Evolutionary conservation across 1,284 basidiomycete species (phyloP), one percentile per base, ranked within the genome.

Genomic region (Leccinum subrobustum): DNA sequence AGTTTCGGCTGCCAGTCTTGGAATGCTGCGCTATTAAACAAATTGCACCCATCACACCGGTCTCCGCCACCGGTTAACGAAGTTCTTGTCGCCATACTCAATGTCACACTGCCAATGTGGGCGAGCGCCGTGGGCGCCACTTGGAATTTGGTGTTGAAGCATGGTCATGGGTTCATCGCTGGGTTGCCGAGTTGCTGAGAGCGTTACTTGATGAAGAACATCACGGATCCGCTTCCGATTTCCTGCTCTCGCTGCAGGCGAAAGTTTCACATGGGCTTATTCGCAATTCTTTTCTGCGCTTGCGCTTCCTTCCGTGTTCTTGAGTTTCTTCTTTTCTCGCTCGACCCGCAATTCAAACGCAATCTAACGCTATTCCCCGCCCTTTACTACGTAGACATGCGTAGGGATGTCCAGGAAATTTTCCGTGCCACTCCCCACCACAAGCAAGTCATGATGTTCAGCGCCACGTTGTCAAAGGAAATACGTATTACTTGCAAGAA

Each of bases 391-490:
- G 71, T 77, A 98, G 96, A 99, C 89, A 99, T 99, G 97, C 96
- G 97, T 78, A 93, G 97, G 71, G 97, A 99, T 76, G 96, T 99
- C 64, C 97, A 99, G 86, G 97, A 99, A 81, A 98, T 99, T 72
- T 99, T 99, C 88, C 91, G 96, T 70, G 87, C 95, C 16, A 99
- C 97, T n/a, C 97, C 97, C 60, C 96, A 98, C 79, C 95, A 98
- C 86, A 99, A 99, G 83, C 97, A 99, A 84, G 97, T 99, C 67
- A 99, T 99, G 97, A 99, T 99, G 97, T 99, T 99, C 84, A 96
- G 94, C 70, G 97, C 97, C 52, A 99, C 97, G 1, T 81, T 99
- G 63, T 88, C 95, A 60, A 99, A 99, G 83, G 97, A 99, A 67
- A 96, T 99, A 63, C 87, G 97, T 60, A 86, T 90, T 6, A 98